phyloP scores from a whole-genome alignment of 1,284 basidiomycete genomes.

The Fomitopsis betulina region DNA sequence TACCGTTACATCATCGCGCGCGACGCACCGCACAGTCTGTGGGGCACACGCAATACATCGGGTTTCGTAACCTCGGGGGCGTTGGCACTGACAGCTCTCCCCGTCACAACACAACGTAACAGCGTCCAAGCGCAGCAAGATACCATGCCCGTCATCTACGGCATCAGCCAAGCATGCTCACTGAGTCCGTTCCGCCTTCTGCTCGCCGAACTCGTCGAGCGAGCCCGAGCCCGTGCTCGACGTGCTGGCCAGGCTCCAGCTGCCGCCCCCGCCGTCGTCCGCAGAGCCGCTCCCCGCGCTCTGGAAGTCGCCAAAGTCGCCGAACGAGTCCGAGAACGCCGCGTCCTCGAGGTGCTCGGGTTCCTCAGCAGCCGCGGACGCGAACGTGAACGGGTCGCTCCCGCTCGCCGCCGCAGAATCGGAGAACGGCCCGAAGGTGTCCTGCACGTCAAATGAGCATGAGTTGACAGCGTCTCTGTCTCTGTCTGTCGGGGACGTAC shows the following conservation, averaged over 20 bases:
- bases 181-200: slow-evolving; percentile 26
- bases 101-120: not conserved
- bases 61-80: not conserved
- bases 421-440: slow-evolving; percentile 64
- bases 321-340: slow-evolving; percentile 58
- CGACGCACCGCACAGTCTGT: not conserved
- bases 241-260: slow-evolving; percentile 57
- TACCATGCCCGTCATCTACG: slow-evolving; percentile 3
- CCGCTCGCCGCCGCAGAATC: slow-evolving; percentile 47
- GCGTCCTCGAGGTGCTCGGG: slow-evolving; percentile 45
- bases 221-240: slow-evolving; percentile 35
- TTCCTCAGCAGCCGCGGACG: slow-evolving; percentile 41
- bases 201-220: slow-evolving; percentile 19
- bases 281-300: slow-evolving; percentile 32
- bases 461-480: too few species aligned
- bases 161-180: slow-evolving; percentile 7
- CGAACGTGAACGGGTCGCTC: slow-evolving; percentile 57
- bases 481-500: slow-evolving; percentile 14
- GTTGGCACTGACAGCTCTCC: not conserved
- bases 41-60: not conserved
- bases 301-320: slow-evolving; percentile 80
- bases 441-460: slow-evolving; percentile 17
- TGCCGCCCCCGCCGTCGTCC: slow-evolving; percentile 43
- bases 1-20: slow-evolving; percentile 1
- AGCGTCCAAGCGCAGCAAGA: not conserved